These are phyloP conservation scores for Aspergillus latus DNA, from an alignment of 2,329 filamentous ascomycete species.

Conservation along the genomic window DNA sequence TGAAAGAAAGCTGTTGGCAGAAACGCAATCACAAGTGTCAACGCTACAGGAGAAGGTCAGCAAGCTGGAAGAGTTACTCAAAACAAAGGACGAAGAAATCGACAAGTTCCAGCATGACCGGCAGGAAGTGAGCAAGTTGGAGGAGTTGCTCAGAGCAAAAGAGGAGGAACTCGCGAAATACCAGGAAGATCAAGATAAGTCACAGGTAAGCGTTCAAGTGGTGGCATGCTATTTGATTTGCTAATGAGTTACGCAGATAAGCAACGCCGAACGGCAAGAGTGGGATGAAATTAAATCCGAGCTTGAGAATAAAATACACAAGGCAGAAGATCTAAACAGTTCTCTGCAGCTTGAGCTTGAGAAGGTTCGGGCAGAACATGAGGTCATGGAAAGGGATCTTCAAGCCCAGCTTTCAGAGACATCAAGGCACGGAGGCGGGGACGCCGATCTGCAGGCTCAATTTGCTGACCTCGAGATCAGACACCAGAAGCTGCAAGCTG, in stretches of 20 bases:
- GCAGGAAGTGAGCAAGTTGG: conserved; percentile 61
- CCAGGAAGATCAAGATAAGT: conserved; percentile 57
- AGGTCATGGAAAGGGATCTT: conserved; percentile 61
- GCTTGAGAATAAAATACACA: conserved; percentile 70
- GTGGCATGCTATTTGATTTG: neutral
- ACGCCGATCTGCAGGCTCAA: conserved; percentile 62
- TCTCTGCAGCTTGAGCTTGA: conserved; percentile 78
- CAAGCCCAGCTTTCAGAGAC: conserved; percentile 59
- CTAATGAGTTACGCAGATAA: conserved; percentile 37
- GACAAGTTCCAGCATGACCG: conserved; percentile 61
- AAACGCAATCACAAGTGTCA: conserved; percentile 76
- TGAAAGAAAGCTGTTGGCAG: conserved; percentile 71
- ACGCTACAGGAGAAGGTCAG: conserved; percentile 73
- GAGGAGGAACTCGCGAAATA: conserved; percentile 67
- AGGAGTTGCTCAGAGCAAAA: conserved; percentile 67
- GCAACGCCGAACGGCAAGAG: conserved; percentile 66
- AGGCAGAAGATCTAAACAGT: conserved; percentile 75
- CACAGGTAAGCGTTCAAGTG: conserved; percentile 38
- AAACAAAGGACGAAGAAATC: conserved; percentile 70
- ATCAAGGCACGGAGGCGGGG: conserved; percentile 32
- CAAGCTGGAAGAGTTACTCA: conserved; percentile 67
- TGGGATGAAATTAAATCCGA: conserved; percentile 64
- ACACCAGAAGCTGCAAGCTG: conserved; percentile 66
- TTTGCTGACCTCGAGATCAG: conserved; percentile 55
- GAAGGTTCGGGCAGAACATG: conserved; percentile 67